These are phyloP conservation scores for Leccinum angustisporum DNA, from an alignment of 1,284 basidiomycete species.

Conservation along the genomic window DNA sequence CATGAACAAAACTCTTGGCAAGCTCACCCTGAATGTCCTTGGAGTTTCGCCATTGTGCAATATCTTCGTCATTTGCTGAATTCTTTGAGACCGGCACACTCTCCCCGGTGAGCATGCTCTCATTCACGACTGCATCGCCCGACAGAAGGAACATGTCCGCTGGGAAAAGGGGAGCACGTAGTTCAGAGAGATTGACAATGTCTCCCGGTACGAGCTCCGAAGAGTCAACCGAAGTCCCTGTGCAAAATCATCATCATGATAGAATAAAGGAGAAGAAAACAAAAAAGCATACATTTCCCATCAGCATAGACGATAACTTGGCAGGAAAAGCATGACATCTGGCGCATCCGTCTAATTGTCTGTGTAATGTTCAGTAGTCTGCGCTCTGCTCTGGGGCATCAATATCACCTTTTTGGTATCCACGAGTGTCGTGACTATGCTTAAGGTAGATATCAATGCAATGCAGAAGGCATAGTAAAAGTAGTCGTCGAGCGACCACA, in stretches of 20 bases:
- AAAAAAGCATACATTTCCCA: conserved; percentile 59
- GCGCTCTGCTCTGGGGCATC: background rate
- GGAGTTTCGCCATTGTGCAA: conserved; percentile 67
- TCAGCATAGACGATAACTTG: conserved; percentile 73
- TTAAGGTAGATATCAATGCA: conserved; percentile 86
- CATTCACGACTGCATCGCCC: conserved; percentile 97
- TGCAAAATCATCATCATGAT: conserved; percentile 3
- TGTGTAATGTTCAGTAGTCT: conserved; percentile 33
- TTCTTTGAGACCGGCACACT: conserved; percentile 91
- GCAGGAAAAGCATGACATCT: conserved; percentile 94
- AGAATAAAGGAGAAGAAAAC: background rate
- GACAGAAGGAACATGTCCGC: conserved; percentile 91
- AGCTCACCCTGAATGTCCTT: conserved; percentile 71
- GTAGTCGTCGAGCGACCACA: conserved; percentile 96
- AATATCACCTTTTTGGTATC: conserved; percentile 83
- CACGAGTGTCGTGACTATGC: conserved; percentile 84
- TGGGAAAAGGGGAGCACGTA: conserved; percentile 77
- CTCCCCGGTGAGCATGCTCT: conserved; percentile 98
- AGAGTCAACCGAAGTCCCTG: conserved; percentile 78
- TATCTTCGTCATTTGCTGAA: conserved; percentile 72
- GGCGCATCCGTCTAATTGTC: conserved; percentile 93
- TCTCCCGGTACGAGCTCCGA: conserved; percentile 90
- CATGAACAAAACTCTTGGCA: conserved; percentile 87
- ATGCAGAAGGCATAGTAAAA: conserved; percentile 99
- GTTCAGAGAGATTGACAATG: conserved; percentile 83